Evolutionary conservation across 1,139 yeast species (phyloP).

Genomic region (Candida gigantensis): DNA sequence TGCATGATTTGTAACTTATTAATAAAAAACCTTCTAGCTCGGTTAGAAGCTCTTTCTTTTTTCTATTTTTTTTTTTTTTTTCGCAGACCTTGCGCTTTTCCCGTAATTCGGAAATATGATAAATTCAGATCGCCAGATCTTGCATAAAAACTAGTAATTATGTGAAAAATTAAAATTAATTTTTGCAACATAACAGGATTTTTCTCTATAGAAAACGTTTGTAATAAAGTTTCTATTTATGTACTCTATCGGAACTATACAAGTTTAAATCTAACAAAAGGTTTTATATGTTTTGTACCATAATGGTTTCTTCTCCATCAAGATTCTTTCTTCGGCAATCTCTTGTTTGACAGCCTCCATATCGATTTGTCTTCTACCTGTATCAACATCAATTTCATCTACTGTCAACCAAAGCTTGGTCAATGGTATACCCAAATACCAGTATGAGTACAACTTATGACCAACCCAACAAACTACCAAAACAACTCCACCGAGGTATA

Average conservation of each 20-base stretch:
- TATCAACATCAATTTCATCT: constrained; percentile 41
- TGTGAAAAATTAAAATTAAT: no score
- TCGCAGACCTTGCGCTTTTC: no score
- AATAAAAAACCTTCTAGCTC: background rate
- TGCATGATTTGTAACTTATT: background rate
- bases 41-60: background rate
- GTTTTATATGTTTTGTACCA: constrained; percentile 23
- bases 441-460: constrained; percentile 33
- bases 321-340: constrained; percentile 33
- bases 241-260: no score
- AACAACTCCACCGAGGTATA: constrained; percentile 34
- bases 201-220: no score
- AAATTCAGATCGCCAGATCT: no score
- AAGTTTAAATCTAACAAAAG: constrained; percentile 23
- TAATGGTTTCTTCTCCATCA: constrained; percentile 24
- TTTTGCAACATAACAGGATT: no score
- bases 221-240: no score
- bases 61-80: background rate
- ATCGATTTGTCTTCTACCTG: constrained; percentile 45
- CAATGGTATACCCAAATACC: constrained; percentile 25
- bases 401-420: constrained; percentile 31
- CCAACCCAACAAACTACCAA: constrained; percentile 29
- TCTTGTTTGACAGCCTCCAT: constrained; percentile 39
- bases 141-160: constrained; percentile 1
- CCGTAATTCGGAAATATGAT: no score